Evolutionary conservation across 2,329 filamentous ascomycete species (phyloP).

Genomic region (Scedosporium boydii): DNA sequence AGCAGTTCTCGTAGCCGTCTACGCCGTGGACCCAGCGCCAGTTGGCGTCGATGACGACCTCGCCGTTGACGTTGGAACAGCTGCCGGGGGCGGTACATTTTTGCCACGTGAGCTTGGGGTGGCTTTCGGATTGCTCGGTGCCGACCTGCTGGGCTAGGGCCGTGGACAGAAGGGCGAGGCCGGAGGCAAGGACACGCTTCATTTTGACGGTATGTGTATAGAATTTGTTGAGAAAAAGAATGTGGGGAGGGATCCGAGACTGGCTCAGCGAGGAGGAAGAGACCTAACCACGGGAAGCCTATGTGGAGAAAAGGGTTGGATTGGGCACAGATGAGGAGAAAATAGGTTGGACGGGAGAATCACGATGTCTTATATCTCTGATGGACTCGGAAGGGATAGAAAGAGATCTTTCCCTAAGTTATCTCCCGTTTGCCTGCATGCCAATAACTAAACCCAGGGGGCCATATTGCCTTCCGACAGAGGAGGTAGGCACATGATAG

Average conservation of each 20-base stretch:
- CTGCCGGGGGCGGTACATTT: slow-evolving; percentile 30
- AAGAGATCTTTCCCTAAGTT: neutral
- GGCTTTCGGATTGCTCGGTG: slow-evolving; percentile 26
- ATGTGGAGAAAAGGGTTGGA: neutral
- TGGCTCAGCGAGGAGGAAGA: neutral
- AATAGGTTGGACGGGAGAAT: neutral
- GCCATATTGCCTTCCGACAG: neutral
- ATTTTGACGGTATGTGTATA: neutral
- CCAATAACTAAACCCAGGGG: neutral
- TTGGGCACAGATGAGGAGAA: neutral
- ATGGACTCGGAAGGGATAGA: neutral
- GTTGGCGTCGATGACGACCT: slow-evolving; percentile 41
- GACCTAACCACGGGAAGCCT: neutral
- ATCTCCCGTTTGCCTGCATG: neutral
- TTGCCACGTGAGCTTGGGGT: slow-evolving; percentile 35
- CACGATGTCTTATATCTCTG: neutral
- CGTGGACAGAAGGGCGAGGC: slow-evolving; percentile 20
- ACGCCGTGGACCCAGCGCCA: slow-evolving; percentile 43
- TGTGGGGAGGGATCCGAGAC: neutral
- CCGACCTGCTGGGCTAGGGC: slow-evolving; percentile 32
- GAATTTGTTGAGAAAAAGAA: neutral
- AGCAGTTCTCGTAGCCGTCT: slow-evolving; percentile 34
- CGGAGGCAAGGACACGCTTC: slow-evolving; percentile 4
- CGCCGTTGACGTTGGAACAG: slow-evolving; percentile 30
- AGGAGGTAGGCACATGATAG: neutral